phyloP scores from a whole-genome alignment of 2,329 filamentous ascomycete genomes.

The Aspergillus sp. region DNA sequence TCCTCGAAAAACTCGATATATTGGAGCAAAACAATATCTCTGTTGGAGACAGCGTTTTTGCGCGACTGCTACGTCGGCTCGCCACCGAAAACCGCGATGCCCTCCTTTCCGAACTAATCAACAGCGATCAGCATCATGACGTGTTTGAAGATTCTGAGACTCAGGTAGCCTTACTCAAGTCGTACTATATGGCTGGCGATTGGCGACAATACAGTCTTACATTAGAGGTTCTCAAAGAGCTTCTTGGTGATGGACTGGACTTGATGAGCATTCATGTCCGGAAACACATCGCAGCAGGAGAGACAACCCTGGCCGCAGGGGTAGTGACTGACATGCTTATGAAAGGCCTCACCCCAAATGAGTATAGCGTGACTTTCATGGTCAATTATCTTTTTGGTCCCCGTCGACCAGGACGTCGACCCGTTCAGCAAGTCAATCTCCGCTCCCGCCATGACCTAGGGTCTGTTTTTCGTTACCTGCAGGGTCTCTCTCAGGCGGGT shows the following conservation, averaged over 20 bases:
- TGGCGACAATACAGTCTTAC: conserved; percentile 56
- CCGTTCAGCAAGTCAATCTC: conserved; percentile 24
- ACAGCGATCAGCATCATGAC: conserved; percentile 66
- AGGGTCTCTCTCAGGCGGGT: conserved; percentile 48
- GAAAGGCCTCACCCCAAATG: conserved; percentile 42
- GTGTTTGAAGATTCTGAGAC: conserved; percentile 56
- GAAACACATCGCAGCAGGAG: conserved; percentile 35
- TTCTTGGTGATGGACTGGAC: conserved; percentile 30
- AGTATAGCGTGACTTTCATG: conserved; percentile 47
- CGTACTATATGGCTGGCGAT: conserved; percentile 53
- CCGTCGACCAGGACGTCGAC: conserved; percentile 27
- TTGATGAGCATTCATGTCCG: conserved; percentile 42
- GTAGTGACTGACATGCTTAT: conserved; percentile 52
- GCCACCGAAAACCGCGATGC: conserved; percentile 56
- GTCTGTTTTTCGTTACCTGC: conserved; percentile 50
- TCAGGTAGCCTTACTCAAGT: conserved; percentile 56
- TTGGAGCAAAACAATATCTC: conserved; percentile 64
- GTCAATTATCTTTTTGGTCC: conserved; percentile 34
- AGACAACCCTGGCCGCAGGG: conserved; percentile 30
- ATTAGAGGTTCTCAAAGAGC: conserved; percentile 52
- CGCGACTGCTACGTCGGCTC: conserved; percentile 64
- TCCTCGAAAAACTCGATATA: conserved; percentile 61
- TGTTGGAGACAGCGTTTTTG: conserved; percentile 64
- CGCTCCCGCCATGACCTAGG: conserved; percentile 39
- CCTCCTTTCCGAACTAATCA: conserved; percentile 53